Evolutionary conservation across 495 filamentous ascomycete genomes (phyloP).

Genomic region (Xylona heveae): DNA sequence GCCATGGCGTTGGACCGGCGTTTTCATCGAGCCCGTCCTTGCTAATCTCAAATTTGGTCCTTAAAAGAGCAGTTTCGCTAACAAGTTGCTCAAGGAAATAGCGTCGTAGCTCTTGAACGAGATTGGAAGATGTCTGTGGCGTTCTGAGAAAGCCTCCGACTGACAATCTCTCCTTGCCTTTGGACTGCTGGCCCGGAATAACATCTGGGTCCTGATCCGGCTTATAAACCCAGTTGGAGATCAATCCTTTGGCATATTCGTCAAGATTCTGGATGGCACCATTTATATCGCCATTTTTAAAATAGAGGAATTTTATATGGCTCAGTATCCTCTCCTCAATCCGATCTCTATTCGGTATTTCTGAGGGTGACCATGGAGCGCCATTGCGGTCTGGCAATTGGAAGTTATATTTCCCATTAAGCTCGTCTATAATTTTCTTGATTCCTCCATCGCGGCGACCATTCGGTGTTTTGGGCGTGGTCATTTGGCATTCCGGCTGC

Average conservation of each 20-base stretch:
- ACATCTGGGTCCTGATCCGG: slow-evolving; percentile 4
- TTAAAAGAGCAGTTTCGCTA: too few relatives aligned
- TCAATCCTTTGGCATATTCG: not conserved
- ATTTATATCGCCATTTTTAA: slow-evolving; percentile 1
- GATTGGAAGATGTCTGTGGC: too few relatives aligned
- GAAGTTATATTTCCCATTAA: slow-evolving; percentile 3
- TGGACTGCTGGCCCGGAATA: slow-evolving; percentile 2
- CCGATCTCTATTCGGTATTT: not conserved
- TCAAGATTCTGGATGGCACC: slow-evolving; percentile 2
- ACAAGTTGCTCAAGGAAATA: too few relatives aligned
- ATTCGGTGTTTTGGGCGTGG: too few relatives aligned
- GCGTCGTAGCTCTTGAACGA: too few relatives aligned
- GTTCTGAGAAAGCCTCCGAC: too few relatives aligned
- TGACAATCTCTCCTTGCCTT: too few relatives aligned
- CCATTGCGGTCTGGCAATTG: not conserved
- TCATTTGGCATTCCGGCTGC: too few relatives aligned
- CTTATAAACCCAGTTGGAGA: slow-evolving; percentile 2
- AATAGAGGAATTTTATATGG: slow-evolving; percentile 5
- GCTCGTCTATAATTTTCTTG: not conserved
- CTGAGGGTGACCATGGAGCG: slow-evolving; percentile 1
- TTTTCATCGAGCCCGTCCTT: too few relatives aligned
- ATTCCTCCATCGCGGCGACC: slow-evolving; percentile 1
- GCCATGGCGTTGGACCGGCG: too few relatives aligned
- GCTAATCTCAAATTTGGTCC: too few relatives aligned
- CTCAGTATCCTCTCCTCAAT: not conserved